Conservation (phyloP, 1,284 basidiomycete species). For the Schizophyllum amplum region DNA sequence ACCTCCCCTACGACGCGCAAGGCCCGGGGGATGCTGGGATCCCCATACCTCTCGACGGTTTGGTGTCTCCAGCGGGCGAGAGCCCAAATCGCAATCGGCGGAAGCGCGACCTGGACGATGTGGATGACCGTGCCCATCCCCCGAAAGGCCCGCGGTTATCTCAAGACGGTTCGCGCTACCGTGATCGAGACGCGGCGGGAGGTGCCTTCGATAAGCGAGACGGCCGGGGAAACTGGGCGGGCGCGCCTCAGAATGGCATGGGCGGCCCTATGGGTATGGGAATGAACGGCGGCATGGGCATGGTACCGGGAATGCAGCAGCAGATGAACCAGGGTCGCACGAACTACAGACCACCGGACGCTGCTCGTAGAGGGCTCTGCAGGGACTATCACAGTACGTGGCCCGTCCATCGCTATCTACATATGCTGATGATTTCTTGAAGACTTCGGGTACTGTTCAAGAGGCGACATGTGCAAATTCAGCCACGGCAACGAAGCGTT, state of each 20-base stretch:
- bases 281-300: conserved; percentile 24
- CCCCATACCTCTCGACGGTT: conserved; percentile 66
- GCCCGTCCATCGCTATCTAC: conserved; percentile 1
- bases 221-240: conserved; percentile 26
- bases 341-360: conserved; percentile 57
- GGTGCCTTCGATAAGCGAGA: conserved; percentile 26
- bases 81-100: conserved; percentile 53
- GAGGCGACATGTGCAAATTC: conserved; percentile 87
- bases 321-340: conserved; percentile 35
- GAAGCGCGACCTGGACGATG: conserved; percentile 53
- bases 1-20: conserved; percentile 56
- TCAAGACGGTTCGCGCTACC: conserved; percentile 52
- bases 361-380: conserved; percentile 60
- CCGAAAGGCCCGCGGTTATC: conserved; percentile 64
- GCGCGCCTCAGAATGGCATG: conserved; percentile 9
- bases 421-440: conserved; percentile 6
- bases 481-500: conserved; percentile 84
- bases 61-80: conserved; percentile 36
- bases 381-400: conserved; percentile 73
- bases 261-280: conserved; percentile 26
- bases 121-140: conserved; percentile 45
- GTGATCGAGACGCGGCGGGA: conserved; percentile 33
- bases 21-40: conserved; percentile 53
- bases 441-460: conserved; percentile 88
- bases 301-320: conserved; percentile 28